A percentile compares a stretch with the other conserved stretches of the same genome.
Evolutionary conservation across 495 filamentous ascomycete genomes (phyloP).

Genomic region (Parmelia sp.): DNA sequence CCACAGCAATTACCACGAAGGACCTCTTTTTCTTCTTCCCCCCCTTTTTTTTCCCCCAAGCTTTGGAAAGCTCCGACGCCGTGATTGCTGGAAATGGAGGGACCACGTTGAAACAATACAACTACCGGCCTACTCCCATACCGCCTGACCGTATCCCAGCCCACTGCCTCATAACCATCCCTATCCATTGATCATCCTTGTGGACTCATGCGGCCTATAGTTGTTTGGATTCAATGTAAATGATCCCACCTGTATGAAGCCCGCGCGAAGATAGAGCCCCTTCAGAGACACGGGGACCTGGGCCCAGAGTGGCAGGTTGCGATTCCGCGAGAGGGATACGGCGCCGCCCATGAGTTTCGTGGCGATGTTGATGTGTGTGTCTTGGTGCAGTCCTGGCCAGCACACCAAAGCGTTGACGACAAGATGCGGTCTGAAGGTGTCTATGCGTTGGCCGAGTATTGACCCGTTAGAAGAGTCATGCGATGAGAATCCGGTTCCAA

Average conservation of each 20-base stretch:
- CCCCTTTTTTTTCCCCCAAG: too few species aligned
- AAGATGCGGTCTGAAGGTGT: too few species aligned
- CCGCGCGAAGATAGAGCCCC: neutral
- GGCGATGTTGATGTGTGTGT: neutral
- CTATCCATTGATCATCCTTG: neutral
- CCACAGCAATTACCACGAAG: neutral
- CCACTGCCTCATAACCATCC: neutral
- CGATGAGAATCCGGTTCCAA: neutral
- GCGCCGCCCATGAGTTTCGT: neutral
- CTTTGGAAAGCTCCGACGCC: neutral
- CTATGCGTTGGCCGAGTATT: too few species aligned
- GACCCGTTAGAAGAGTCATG: neutral
- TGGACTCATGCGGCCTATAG: neutral
- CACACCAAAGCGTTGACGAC: too few species aligned
- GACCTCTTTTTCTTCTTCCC: neutral
- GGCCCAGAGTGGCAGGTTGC: neutral
- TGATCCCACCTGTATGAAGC: neutral
- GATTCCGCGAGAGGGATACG: neutral
- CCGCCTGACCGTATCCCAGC: too few species aligned
- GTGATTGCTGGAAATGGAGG: neutral
- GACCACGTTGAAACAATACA: neutral
- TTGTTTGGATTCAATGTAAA: neutral
- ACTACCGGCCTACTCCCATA: neutral
- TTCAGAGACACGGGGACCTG: neutral
- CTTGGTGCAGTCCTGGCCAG: neutral